Base-by-base conservation (phyloP, 208 protist species). In the Leishmania gerbilli region DNA sequence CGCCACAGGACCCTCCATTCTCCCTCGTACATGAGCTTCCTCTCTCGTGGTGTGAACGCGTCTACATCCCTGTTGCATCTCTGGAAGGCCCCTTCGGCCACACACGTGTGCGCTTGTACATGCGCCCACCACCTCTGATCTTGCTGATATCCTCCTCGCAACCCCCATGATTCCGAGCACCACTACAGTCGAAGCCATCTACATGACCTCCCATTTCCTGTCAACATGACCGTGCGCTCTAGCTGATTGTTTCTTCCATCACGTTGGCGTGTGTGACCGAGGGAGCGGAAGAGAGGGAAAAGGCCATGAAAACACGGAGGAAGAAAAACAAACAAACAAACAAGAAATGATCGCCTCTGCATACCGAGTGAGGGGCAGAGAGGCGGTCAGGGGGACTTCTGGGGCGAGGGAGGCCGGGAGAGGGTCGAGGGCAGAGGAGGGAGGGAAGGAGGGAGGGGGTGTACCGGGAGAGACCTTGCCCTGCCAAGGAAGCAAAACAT, bases 11-110 rank as follows among this genome's bases (percentile, higher is more conserved):
- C 21, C 21, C 24, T 37, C 2, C 45, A 21, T 17, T 7, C 45
- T 53, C 24, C 69, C 27, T 47, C 42, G 8, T 75, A 9, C n/a
- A 37, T 75, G 34, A 51, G 11, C 27, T 74, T 55, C 31, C 31
- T 55, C n/a, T 49, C 17, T 75, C 9, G n/a, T 69, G 24, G 21
- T 72, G n/a, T 55, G 42, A 42, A 17, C 19, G 7, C 37, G 58
- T 62, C 49, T 51, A 56, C 51, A 82, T 74, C 13, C 9, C 58
- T 62, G 17, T 71, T 71, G 60, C 67, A 17, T 24, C 72, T 17
- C 34, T 3, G 72, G 42, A n/a, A 37, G 15, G 34, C 56, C 42
- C 31, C 21, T 8, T 37, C 31, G 17, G 27, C 7, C 55, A 8
- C 42, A 53, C 27, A 45, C 40, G 31, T 17, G 69, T 55, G 15